Base-by-base conservation (phyloP, 306 rosid species). In the Quercus rubra region DNA sequence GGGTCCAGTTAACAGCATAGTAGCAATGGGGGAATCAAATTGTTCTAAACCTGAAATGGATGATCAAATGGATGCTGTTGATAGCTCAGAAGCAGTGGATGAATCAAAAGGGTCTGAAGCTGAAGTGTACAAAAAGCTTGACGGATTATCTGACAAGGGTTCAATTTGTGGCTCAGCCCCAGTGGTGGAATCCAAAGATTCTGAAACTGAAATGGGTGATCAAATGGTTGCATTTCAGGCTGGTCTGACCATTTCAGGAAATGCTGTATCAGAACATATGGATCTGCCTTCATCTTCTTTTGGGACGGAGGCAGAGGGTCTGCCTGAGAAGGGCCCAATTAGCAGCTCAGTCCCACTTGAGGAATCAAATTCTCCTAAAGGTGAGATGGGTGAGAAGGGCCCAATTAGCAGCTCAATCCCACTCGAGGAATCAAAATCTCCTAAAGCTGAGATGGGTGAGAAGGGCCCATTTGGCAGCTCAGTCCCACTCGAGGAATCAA, bases 41-140 rank as follows among this genome's bases (percentile, higher is more conserved):
- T 67, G 12, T 13, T 73, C 69, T 74, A 78, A 84, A 64, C 62
- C 63, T 64, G 71, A 79, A 63, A 66, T 38, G 56, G 38, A 38
- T 74, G 79, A 64, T 80, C 72, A 77, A 64, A 49, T 63, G 17
- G 80, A 77, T 80, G 74, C 33, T 31, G 66, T 21, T 9, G 79
- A 35, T 64, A 77, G 74, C 70, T n/a, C 80, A 41, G 62, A 28
- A 35, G 57, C 67, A 74, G 70, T 9, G 63, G 55, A 54, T 13
- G 80, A 76, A 46, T 61, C 76, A 52, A 52, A 79, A 74, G 52
- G 71, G 25, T 81, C 70, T 62, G 78, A 20, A 23, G 74, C 28
- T 59, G 75, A 78, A 35, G 81, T 23, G 61, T 70, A 41, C 54
- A 33, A 78, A 57, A 70, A 78, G 59, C 52, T 21, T 5, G 17